phyloP scores from a whole-genome alignment of 202 grass and related monocot genomes.

The Panicum hallii region DNA sequence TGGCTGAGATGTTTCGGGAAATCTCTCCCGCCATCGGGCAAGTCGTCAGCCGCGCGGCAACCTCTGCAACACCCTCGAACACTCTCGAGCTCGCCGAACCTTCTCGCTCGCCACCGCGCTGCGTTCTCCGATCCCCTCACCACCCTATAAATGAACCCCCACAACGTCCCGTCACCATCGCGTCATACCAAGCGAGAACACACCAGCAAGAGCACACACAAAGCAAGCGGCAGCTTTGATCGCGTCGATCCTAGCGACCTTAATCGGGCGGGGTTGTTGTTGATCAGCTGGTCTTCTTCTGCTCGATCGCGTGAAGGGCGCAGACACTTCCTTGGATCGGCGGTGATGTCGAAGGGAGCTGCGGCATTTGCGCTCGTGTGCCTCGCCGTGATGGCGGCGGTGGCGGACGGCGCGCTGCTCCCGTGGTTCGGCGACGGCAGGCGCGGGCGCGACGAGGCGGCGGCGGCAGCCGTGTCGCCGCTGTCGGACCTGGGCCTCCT shows the following conservation, averaged over 20 bases:
- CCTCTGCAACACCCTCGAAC: constrained; percentile 41
- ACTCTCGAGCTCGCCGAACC: constrained; percentile 55
- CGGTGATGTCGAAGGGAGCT: constrained; percentile 25
- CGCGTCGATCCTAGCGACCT: not conserved
- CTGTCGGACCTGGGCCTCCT: constrained; percentile 47
- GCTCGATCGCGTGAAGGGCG: not conserved
- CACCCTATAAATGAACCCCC: constrained; percentile 43
- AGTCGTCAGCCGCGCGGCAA: not conserved
- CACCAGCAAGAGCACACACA: not conserved
- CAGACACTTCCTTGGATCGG: too few species aligned
- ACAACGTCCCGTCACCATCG: not conserved
- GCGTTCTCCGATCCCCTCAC: not conserved
- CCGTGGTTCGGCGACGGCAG: constrained; percentile 60
- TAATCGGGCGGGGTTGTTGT: not conserved
- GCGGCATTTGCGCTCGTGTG: not conserved
- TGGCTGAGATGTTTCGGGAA: constrained; percentile 38
- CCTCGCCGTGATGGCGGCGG: constrained; percentile 12
- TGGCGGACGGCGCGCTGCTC: constrained; percentile 49
- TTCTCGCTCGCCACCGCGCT: constrained; percentile 58
- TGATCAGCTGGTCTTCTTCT: not conserved
- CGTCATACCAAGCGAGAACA: not conserved
- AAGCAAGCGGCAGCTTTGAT: not conserved
- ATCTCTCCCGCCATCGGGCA: constrained; percentile 45
- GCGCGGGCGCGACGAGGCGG: constrained; percentile 38
- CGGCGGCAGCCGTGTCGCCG: constrained; percentile 9